Base-by-base conservation (phyloP, 2,329 filamentous ascomycete genomes). In the Colletotrichum melonis region DNA sequence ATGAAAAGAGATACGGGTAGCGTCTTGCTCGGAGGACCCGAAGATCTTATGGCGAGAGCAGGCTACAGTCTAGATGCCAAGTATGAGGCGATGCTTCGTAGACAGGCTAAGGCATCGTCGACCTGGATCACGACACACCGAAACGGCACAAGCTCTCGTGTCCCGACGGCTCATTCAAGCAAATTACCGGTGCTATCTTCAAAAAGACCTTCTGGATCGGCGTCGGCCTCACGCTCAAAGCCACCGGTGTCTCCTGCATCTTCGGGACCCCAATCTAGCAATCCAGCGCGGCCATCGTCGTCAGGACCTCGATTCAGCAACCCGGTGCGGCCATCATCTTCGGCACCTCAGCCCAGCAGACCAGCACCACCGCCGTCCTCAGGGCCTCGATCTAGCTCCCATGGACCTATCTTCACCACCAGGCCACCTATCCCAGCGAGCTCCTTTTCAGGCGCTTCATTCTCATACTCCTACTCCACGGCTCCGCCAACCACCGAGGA, bases 1-100 rank as follows among this genome's bases (percentile, higher is more conserved):
- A 68, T 63, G 66, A 63, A 68, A 42, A 55, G 66, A 56, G 58
- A 67, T 16, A 26, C 8, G 5, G 35, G 16, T 11, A 22, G 35
- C 12, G 19, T 56, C 6, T 30, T 63, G 8, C 22, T 63, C 1
- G 30, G 66, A 24, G 46, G 66, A 11, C 11, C 38, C 1, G 46
- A 55, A 5, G 32, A 56, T 24, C n/a, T 30, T 14, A 56, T 38
- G 57, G 57, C 46, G 9, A 19, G 28, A 56, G 38, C 26, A 1
- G 28, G 16, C 4, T 42, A 63, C 24, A 35, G 22, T 14, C 28
- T 12, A 1, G 28, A 42, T 9, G 19, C 26, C 2, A 57, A 52
- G 4, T 5, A 24, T 9, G 28, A 67, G 22, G 5, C 11, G 0
- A 49, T 67, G 12, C 28, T 67, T n/a, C 65, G 56, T 22, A 54